phyloP scores from a whole-genome alignment of 2,329 filamentous ascomycete genomes.

The Neurospora sp. region DNA sequence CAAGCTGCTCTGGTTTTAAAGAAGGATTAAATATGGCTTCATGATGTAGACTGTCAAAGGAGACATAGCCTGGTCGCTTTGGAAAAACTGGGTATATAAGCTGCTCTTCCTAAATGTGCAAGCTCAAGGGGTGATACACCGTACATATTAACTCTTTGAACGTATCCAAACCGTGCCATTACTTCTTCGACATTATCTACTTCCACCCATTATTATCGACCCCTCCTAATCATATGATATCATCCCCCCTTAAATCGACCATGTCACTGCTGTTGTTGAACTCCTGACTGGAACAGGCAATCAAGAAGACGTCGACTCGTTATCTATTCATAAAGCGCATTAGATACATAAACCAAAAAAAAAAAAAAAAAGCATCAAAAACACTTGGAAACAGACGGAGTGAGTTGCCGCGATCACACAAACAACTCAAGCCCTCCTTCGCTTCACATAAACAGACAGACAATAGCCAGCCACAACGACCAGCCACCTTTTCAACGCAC shows the following conservation, averaged over 20 bases:
- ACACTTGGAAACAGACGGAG: neutral
- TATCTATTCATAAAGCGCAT: neutral
- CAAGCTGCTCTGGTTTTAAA: neutral
- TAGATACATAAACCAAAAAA: neutral
- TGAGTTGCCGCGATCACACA: neutral
- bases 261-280: neutral
- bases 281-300: neutral
- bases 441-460: constrained; percentile 17
- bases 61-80: neutral
- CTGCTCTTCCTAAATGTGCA: neutral
- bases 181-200: neutral
- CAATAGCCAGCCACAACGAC: constrained; percentile 29
- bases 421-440: constrained; percentile 1
- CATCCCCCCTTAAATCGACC: neutral
- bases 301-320: neutral
- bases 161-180: neutral
- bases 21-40: neutral
- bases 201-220: neutral
- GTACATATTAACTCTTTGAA: neutral
- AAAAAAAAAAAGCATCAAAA: neutral
- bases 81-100: neutral
- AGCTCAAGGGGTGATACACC: neutral
- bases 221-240: neutral
- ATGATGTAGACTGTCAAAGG: neutral
- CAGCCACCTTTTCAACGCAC: constrained; percentile 43